Base-by-base conservation (phyloP, 495 filamentous ascomycete species). In the Penicillium coprophilum region DNA sequence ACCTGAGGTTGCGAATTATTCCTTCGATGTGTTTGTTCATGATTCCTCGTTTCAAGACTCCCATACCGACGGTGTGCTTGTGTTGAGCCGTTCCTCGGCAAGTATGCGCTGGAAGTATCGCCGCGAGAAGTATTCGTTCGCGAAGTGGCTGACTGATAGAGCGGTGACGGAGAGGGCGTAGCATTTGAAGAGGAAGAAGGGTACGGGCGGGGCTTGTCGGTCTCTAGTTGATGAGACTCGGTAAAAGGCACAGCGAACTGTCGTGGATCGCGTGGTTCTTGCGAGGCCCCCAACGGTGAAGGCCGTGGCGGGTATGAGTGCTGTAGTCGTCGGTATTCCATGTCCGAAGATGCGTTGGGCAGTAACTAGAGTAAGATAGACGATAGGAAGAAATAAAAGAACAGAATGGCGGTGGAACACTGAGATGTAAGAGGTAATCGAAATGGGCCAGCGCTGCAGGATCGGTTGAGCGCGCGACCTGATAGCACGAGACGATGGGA, bases 191-290 rank as follows among this genome's bases (percentile, higher is more conserved):
- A 53, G 6, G 60, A 48, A 1, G 64, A 46, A 27, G 62, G 27
- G 51, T 71, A 68, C 10, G 60, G 47, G 12, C 67, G 68, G 48
- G 64, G 40, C 39, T 70, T 68, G 12, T 75, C 70, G 38, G 50
- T 47, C 28, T 70, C 66, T 12, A 51, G 55, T 48, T 55, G 68
- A 44, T 62, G 59, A 34, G 65, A 46, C 55, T 72, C 70, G 27
- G 57, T 28, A n/a, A 38, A 34, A 53, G 44, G 44, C 32, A 46
- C 15, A 38, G 51, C 13, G 19, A 56, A 45, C 13, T 56, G 27
- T 38, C 50, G 56, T 24, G 36, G 34, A 48, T 53, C 40, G 46
- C 38, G 50, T 31, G 44, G n/a, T 32, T 36, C 44, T 48, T 46
- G 40, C 9, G 53, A 49, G n/a, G 36, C 27, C 34, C 53, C 46